These are phyloP conservation scores for Cladosporium sp. DNA, from an alignment of 2,329 filamentous ascomycete species.

Conservation along the genomic window DNA sequence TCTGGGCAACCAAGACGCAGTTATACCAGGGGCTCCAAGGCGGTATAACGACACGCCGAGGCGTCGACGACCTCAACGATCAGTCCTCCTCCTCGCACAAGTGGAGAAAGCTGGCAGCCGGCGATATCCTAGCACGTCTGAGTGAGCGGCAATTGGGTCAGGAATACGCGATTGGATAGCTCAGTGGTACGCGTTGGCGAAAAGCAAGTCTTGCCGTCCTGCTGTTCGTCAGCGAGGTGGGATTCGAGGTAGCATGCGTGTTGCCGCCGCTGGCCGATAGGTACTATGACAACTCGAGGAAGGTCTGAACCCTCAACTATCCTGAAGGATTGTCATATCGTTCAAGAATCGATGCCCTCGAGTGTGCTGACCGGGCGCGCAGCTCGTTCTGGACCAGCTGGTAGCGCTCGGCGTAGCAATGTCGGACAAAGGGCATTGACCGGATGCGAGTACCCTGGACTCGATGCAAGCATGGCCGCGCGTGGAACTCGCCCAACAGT, in stretches of 20 bases:
- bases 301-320: neutral
- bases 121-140: conserved; percentile 6
- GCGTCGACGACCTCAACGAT: neutral
- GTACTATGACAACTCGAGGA: conserved; percentile 4
- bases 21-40: neutral
- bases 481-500: conserved; percentile 1
- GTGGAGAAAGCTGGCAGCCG: conserved; percentile 3
- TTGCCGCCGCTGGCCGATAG: neutral
- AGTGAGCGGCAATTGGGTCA: neutral
- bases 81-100: conserved; percentile 10
- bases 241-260: conserved; percentile 3
- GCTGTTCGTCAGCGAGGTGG: conserved; percentile 12
- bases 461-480: conserved; percentile 6
- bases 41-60: conserved; percentile 11
- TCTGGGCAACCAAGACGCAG: too few relatives aligned
- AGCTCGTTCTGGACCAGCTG: conserved; percentile 3
- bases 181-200: conserved; percentile 2
- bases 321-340: neutral
- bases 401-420: conserved; percentile 1
- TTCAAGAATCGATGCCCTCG: neutral
- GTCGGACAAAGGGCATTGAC: conserved; percentile 5
- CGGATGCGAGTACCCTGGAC: conserved; percentile 3
- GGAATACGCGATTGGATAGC: conserved; percentile 1
- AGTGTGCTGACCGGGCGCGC: neutral
- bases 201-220: conserved; percentile 11